Conservation (phyloP, 2,329 filamentous ascomycete genomes). For the Nemania abortiva region DNA sequence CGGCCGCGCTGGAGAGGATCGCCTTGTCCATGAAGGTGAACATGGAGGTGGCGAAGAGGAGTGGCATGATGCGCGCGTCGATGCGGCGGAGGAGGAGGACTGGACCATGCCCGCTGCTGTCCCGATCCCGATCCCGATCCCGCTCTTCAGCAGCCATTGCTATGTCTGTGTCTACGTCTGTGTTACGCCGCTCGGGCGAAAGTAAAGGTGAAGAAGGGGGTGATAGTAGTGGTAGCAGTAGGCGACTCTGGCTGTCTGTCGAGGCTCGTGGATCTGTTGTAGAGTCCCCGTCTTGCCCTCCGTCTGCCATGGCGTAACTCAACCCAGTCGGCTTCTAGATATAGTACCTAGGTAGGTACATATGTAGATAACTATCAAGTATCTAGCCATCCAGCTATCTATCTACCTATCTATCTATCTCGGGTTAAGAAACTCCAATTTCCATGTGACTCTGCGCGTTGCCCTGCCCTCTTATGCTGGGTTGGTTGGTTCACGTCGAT, state of each 20-base stretch:
- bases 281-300: background rate
- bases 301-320: background rate
- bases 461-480: background rate
- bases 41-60: constrained; percentile 69
- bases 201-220: background rate
- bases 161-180: background rate
- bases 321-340: background rate
- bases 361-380: too few relatives aligned
- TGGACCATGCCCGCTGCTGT: background rate
- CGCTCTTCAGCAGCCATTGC: background rate
- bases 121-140: too few relatives aligned
- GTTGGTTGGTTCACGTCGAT: constrained; percentile 8
- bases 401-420: background rate
- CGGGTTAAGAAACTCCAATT: background rate
- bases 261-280: constrained; percentile 15
- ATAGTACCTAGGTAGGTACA: background rate
- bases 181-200: background rate
- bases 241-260: constrained; percentile 23
- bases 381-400: background rate
- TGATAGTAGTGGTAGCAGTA: constrained; percentile 25
- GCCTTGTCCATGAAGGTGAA: constrained; percentile 73
- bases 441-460: background rate
- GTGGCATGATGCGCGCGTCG: constrained; percentile 65
- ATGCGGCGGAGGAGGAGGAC: constrained; percentile 65
- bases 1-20: constrained; percentile 66